Base-by-base conservation (phyloP, 78 protist genomes). In the Dictyostelium purpureum region DNA sequence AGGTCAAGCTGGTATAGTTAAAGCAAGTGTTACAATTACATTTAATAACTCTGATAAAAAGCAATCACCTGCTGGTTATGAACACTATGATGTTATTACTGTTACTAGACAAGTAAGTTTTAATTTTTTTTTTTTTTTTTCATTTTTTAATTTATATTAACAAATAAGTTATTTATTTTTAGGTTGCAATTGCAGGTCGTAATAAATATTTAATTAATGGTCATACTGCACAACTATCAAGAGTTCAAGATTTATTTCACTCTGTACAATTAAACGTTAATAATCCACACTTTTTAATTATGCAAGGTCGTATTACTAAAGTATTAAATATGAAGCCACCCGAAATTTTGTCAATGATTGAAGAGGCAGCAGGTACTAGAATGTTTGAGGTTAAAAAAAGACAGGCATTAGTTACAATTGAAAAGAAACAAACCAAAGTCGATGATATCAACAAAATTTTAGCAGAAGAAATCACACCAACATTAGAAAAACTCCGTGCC, bases 201-300 rank as follows among this genome's bases (percentile, higher is more conserved):
- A 96, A 93, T 81, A 98, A 99, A 95, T 98, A 97, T 90, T 57
- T 98, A 42, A 97, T 99, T 90, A 97, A 97, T 79, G 99, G 99
- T 2, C 43, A 28, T 21, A 69, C 35, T n/a, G 96, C 94, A 42
- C 65, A 83, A 83, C 56, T 69, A 12, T 56, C 24, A 37, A 71
- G 96, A 3, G 99, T 99, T 24, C 94, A 95, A 56, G 95, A 99
- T 75, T 87, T 99, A 24, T 99, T 99, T 90, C 99, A 97, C 28
- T 95, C 98, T 1, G 99, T 99, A 16, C 98, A 97, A 81, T 94
- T 99, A 54, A 99, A 99, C 81, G 98, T 99, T 38, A 98, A 99
- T 97, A 99, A 99, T 95, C 99, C 99, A 28, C 99, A 99, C 92
- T 99, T 99, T 85, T 95, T 99, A 54, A 98, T 99, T 91, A 99